These are phyloP conservation scores for Linnemannia elongata DNA, from an alignment of 192 early-diverging fungal species.

Conservation along the genomic window DNA sequence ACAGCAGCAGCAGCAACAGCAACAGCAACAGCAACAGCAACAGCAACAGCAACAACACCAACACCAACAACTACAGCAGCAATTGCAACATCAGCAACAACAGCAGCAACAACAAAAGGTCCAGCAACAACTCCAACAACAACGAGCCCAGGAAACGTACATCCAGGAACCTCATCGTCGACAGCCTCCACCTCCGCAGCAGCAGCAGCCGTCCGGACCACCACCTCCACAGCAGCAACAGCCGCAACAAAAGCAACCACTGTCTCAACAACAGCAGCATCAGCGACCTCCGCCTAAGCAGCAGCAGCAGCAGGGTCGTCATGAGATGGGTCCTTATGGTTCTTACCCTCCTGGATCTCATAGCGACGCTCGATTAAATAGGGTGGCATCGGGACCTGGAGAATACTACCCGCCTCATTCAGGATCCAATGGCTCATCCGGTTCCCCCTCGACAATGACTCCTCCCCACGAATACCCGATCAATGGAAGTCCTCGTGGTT, in stretches of 20 bases:
- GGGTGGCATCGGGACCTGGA: neutral
- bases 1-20: neutral
- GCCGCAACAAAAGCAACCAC: neutral
- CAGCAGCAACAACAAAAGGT: neutral
- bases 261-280: no score
- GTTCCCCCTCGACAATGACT: constrained; percentile 18
- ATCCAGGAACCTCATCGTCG: neutral
- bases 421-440: neutral
- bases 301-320: neutral
- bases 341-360: neutral
- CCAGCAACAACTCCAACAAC: neutral
- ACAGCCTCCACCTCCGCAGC: neutral
- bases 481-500: constrained; percentile 16
- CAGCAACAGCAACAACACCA: constrained; percentile 8
- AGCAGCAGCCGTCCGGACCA: neutral
- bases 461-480: constrained; percentile 11
- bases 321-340: neutral
- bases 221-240: neutral
- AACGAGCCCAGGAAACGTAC: neutral
- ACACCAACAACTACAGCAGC: neutral
- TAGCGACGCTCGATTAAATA: neutral
- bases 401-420: constrained; percentile 24
- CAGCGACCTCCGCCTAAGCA: no score
- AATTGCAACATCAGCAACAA: constrained; percentile 3
- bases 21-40: neutral